These are phyloP conservation scores for Stephania cephalantha DNA, from an alignment of 164 flowering plant species.

Conservation along the genomic window DNA sequence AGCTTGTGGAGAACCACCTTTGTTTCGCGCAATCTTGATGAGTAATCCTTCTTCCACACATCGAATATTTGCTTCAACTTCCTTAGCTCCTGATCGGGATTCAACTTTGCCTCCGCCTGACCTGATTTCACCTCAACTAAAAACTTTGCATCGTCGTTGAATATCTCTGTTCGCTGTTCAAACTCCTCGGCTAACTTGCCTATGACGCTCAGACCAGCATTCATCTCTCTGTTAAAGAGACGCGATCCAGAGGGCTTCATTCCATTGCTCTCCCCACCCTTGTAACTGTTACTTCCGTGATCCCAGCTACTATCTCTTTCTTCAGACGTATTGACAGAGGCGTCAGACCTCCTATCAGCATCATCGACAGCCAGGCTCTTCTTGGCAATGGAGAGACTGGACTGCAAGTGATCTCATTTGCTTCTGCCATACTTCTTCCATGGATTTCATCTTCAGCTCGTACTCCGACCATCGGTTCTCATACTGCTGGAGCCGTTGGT, in stretches of 20 bases:
- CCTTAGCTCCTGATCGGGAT: conserved; percentile 77
- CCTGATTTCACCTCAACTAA: conserved; percentile 95
- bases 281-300: conserved; percentile 26
- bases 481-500: conserved; percentile 84
- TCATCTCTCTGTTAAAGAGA: conserved; percentile 35
- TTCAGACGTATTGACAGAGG: conserved; percentile 52
- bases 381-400: conserved; percentile 90
- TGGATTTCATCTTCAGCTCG: conserved; percentile 88
- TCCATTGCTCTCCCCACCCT: conserved; percentile 51
- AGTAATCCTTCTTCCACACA: conserved; percentile 93
- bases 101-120: conserved; percentile 73
- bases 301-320: conserved; percentile 56
- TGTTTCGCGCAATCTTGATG: conserved; percentile 68
- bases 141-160: conserved; percentile 94
- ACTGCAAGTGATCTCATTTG: conserved; percentile 94
- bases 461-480: conserved; percentile 95
- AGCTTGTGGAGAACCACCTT: conserved; percentile 74
- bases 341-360: conserved; percentile 66
- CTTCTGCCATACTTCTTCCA: conserved; percentile 99
- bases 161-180: conserved; percentile 83
- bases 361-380: conserved; percentile 78
- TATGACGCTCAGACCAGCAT: conserved; percentile 74
- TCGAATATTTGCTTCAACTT: conserved; percentile 84
- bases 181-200: conserved; percentile 84
- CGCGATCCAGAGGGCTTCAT: conserved; percentile 29